Conservation (phyloP, 768 basidiomycete species). For the Pisolithus microcarpus region DNA sequence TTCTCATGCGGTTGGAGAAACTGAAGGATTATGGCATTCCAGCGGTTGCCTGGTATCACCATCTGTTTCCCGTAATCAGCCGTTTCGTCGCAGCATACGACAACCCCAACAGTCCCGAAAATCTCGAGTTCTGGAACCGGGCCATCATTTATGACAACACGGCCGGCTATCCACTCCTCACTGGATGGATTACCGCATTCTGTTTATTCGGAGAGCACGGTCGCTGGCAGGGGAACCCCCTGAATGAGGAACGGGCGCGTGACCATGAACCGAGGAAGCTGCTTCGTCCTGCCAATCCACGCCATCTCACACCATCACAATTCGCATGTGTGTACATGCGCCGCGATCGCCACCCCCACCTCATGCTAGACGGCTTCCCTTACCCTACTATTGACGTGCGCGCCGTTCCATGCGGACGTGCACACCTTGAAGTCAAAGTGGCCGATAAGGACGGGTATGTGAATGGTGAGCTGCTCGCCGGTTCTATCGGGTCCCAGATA, state of each 20-base stretch:
- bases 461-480: constrained; percentile 25
- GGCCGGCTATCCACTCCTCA: constrained; percentile 25
- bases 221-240: constrained; percentile 24
- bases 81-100: constrained; percentile 33
- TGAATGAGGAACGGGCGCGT: constrained; percentile 23
- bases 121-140: constrained; percentile 34
- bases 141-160: constrained; percentile 22
- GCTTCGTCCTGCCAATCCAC: constrained; percentile 22
- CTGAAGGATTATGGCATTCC: constrained; percentile 31
- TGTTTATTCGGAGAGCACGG: constrained; percentile 28
- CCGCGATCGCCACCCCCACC: constrained; percentile 14
- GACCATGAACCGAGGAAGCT: constrained; percentile 27
- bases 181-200: constrained; percentile 36
- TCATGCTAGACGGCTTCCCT: constrained; percentile 22
- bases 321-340: constrained; percentile 22
- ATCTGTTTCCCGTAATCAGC: constrained; percentile 34
- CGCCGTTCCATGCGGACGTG: constrained; percentile 25
- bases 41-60: constrained; percentile 32
- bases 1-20: constrained; percentile 32
- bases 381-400: constrained; percentile 23
- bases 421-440: constrained; percentile 22
- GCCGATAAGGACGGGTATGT: constrained; percentile 19
- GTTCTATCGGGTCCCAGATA: constrained; percentile 22
- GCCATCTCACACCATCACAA: constrained; percentile 17
- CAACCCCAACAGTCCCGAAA: constrained; percentile 19